Percentiles rank a stretch among this genome's conserved stretches.
Conservation (phyloP, 768 basidiomycete species). For the Naganishia randhawae region DNA sequence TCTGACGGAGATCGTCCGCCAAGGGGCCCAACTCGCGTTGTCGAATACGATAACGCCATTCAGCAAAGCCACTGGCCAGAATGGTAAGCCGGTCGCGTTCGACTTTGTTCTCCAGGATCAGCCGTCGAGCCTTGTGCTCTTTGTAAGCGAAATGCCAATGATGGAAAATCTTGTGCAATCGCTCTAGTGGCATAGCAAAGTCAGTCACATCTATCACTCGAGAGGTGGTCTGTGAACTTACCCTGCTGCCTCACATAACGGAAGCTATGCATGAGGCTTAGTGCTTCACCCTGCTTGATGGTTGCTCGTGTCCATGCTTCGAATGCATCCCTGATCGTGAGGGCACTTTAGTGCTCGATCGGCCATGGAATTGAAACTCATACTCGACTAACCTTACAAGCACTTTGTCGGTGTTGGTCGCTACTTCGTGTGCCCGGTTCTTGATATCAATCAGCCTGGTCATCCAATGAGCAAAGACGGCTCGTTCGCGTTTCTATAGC, state of each 20-base stretch:
- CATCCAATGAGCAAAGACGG: constrained; percentile 18
- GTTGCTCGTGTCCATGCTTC: constrained; percentile 24
- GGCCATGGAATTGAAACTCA: not conserved
- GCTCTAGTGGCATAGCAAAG: not conserved
- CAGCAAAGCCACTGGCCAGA: constrained; percentile 12
- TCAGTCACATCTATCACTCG: no score
- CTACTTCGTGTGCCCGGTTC: constrained; percentile 2
- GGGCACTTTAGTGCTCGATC: no score
- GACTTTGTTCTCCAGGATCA: constrained; percentile 13
- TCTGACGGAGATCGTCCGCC: constrained; percentile 20
- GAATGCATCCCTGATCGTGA: constrained; percentile 17
- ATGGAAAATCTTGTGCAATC: constrained; percentile 14
- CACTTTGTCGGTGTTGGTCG: not conserved
- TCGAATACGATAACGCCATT: constrained; percentile 23
- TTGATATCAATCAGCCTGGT: constrained; percentile 5
- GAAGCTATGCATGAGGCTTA: constrained; percentile 31
- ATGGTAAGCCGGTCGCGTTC: not conserved
- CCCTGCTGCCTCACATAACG: constrained; percentile 27
- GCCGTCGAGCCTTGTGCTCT: constrained; percentile 7
- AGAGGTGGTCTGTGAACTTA: not conserved
- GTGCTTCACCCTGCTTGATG: constrained; percentile 27
- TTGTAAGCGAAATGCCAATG: constrained; percentile 20
- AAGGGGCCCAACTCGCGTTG: constrained; percentile 13
- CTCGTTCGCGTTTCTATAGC: constrained; percentile 4
- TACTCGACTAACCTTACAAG: constrained; percentile 4